These are phyloP conservation scores for Coemansia sp. DNA, from an alignment of 192 early-diverging fungal genomes.

Conservation along the genomic window DNA sequence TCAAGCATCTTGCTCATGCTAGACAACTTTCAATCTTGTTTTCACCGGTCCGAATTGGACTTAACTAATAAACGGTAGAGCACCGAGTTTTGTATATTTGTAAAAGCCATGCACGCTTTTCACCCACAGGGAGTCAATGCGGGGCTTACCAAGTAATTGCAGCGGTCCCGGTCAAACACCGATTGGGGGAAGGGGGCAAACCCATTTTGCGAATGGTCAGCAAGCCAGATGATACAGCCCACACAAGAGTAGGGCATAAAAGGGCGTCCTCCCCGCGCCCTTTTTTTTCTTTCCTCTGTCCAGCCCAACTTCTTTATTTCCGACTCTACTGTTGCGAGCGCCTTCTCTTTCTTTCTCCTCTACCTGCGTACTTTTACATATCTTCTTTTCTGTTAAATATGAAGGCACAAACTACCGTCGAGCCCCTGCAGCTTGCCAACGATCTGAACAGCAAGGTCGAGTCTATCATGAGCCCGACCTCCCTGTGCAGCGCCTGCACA, in stretches of 20 bases:
- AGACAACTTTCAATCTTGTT: background rate
- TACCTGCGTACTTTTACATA: background rate
- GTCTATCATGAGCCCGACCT: slow-evolving; percentile 9
- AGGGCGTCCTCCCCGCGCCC: background rate
- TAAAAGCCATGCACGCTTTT: background rate
- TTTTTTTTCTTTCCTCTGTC: background rate
- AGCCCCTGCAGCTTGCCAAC: background rate
- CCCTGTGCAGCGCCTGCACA: slow-evolving; percentile 9
- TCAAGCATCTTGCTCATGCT: background rate
- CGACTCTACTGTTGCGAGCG: background rate
- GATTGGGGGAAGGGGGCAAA: background rate
- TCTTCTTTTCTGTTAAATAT: background rate
- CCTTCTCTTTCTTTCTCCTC: background rate
- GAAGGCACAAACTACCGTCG: slow-evolving; percentile 2
- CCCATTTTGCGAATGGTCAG: background rate
- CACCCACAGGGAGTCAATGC: background rate
- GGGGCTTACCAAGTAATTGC: background rate
- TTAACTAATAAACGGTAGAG: background rate
- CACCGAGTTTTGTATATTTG: background rate
- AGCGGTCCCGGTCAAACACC: background rate
- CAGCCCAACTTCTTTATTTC: background rate
- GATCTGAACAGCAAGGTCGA: slow-evolving; percentile 9
- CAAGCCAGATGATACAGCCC: background rate
- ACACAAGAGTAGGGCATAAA: background rate
- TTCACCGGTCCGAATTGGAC: background rate